A percentile compares a stretch with the other conserved stretches of the same genome.
phyloP scores from a whole-genome alignment of 345 rosid species.

The Hibiscus tridactylites region DNA sequence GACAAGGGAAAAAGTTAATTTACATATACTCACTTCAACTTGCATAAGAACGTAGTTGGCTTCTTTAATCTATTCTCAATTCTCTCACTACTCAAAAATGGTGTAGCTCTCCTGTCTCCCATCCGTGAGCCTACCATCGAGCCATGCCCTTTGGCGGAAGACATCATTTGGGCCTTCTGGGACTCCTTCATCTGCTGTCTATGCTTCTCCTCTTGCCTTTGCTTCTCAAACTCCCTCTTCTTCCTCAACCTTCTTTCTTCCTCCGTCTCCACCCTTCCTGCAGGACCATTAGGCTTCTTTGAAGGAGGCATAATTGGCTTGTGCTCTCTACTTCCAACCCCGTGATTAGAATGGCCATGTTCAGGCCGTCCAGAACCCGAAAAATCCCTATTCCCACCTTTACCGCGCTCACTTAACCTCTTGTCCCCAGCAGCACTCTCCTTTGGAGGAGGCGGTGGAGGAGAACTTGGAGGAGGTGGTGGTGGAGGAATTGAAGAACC shows the following conservation, averaged over 20 bases:
- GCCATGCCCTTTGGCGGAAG: constrained; percentile 66
- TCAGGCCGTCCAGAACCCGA: constrained; percentile 36
- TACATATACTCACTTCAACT: constrained; percentile 72
- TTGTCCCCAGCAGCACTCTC: constrained; percentile 21
- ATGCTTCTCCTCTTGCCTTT: constrained; percentile 61
- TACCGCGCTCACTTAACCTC: constrained; percentile 31
- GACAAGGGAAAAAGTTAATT: neutral
- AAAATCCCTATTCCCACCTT: constrained; percentile 22
- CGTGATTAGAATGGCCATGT: constrained; percentile 30
- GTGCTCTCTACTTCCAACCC: constrained; percentile 32
- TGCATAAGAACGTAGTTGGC: constrained; percentile 96
- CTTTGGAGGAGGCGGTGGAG: constrained; percentile 73
- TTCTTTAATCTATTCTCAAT: constrained; percentile 88
- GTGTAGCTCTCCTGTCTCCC: constrained; percentile 76
- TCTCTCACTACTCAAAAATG: constrained; percentile 63
- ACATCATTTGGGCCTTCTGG: constrained; percentile 44
- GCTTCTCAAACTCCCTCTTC: constrained; percentile 89
- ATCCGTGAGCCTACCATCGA: constrained; percentile 63
- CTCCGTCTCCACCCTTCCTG: constrained; percentile 67
- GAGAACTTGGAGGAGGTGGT: constrained; percentile 86
- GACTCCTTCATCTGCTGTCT: constrained; percentile 62
- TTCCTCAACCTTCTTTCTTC: constrained; percentile 87
- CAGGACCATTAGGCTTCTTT: constrained; percentile 42
- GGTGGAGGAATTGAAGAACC: constrained; percentile 59
- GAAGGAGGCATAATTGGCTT: constrained; percentile 32